Evolutionary conservation across 257 asterid species (phyloP), one percentile per base, ranked within the genome.

Genomic region (Voacanga thouarsii): DNA sequence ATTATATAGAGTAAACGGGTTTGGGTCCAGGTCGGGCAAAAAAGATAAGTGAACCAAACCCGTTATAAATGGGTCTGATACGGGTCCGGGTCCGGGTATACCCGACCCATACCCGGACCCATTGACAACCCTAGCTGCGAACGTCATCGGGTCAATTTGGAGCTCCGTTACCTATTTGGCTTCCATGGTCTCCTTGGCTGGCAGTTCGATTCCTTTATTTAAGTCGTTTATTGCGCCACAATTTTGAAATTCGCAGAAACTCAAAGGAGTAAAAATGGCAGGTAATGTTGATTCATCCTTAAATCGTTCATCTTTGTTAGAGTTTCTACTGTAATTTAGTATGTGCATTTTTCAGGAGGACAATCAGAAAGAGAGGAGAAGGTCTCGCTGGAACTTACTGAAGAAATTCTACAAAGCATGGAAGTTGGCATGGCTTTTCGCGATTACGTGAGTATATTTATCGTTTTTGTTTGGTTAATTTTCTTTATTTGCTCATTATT

Each of bases 341-440:
- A 11, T 72, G 2, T 30, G 39, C 56, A 30, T 8, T 18, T 60
- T 67, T 63, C 78, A 91, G 96, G 97, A 26, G 98, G 91, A 59
- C 94, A 77, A 81, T 51, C 87, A 61, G 97, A 94, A 76, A 87
- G 85, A 84, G 99, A 93, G 81, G 94, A 87, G 64, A 92, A 87
- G 81, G 97, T 96, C 41, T 93, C 97, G 3, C 80, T 93, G 77
- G 97, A 93, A 69, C 89, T 92, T 80, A 92, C 91, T 28, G 97
- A 96, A 85, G 98, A 93, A 84, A 90, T 96, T 65, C 86, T 96
- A 66, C 98, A 90, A 87, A 89, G 95, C 88, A 96, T 96, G 99
- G 99, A 96, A 89, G 99, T 96, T 51, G 97, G 99, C 84, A 86
- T 92, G 88, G 92, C 94, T 37, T 96, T 96, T 78, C 98, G 99